Evolutionary conservation across 2,329 filamentous ascomycete genomes (phyloP), one percentile per base, ranked within the genome.

Genomic region (Immersiporthe knoxdaviesiana): DNA sequence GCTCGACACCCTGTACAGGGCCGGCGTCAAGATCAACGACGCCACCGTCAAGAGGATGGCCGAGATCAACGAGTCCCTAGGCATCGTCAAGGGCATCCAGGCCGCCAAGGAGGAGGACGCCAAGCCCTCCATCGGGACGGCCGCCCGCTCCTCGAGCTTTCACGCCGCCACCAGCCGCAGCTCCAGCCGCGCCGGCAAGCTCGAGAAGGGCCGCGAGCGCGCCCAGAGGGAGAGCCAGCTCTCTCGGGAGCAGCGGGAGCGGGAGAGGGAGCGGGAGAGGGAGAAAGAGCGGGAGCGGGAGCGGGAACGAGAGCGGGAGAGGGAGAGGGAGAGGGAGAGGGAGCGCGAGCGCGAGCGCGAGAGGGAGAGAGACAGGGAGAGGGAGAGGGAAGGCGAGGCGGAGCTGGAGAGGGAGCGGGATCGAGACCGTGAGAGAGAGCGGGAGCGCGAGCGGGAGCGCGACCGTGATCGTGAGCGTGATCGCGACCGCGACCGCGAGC

Each of bases 21-120:
- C 73, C 64, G 78, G 78, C 14, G 78, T 79, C 35, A 79, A 78
- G 67, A 63, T 71, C 37, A 78, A 78, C 35, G 77, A 79, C 60
- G 69, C 70, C n/a, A 72, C 73, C 6, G 59, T 70, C 27, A 71
- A 71, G 44, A 73, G 75, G 58, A 74, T 82, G 41, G 73, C 75
- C n/a, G 73, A 76, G 0, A 72, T 79, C 1, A 77, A 82, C 3
- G 79, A 81, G 54, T 78, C 79, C 44, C 73, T 82, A 30, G 80
- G 79, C 18, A 74, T 83, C 2, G 60, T 83, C 8, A 74, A 78
- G 18, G 82, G 80, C 4, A 75, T 83, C 14, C 77, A 80, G 37
- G 81, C 82, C 68, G 76, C 76, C 5, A 82, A 80, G 73, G 81
- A 83, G 50, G 78, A 81, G 37, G 73, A 78, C 59, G 72, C 75